Percentiles rank a stretch among this genome's conserved stretches.
phyloP scores from a whole-genome alignment of 179 eudicot species.

The Nepenthes alata region DNA sequence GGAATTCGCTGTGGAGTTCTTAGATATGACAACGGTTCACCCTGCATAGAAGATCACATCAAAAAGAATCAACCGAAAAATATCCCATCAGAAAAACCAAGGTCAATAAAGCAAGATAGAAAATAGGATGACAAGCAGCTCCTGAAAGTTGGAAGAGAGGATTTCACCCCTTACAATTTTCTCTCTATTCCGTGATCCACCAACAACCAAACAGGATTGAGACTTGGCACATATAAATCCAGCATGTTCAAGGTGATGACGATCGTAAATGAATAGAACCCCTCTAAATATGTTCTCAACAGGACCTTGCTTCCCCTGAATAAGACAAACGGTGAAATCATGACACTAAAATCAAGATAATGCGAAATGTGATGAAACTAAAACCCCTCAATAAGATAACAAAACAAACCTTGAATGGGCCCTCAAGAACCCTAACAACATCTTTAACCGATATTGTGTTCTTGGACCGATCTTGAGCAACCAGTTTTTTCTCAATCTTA shows the following conservation, averaged over 20 bases:
- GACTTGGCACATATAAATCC: conserved; percentile 93
- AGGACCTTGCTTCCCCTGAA: conserved; percentile 96
- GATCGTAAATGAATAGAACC: conserved; percentile 65
- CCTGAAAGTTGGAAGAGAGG: not conserved
- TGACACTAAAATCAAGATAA: not conserved
- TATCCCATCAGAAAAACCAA: not conserved
- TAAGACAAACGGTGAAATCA: conserved; percentile 1
- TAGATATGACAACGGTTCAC: conserved; percentile 26
- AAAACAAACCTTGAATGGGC: conserved; percentile 34
- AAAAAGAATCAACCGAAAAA: conserved; percentile 3
- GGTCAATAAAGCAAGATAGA: not conserved
- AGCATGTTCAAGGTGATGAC: conserved; percentile 98
- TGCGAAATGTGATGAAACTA: not conserved
- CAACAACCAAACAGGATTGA: conserved; percentile 67
- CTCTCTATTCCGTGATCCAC: conserved; percentile 73
- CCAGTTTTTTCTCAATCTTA: conserved; percentile 61
- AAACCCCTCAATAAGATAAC: not conserved
- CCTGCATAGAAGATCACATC: conserved; percentile 11
- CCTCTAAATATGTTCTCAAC: conserved; percentile 86
- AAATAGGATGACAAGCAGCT: not conserved
- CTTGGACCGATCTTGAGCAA: conserved; percentile 66
- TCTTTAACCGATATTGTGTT: conserved; percentile 76
- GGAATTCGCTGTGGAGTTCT: conserved; percentile 60
- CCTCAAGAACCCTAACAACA: conserved; percentile 50
- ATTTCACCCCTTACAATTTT: conserved; percentile 37